Evolutionary conservation across 768 basidiomycete genomes (phyloP), one percentile per base, ranked within the genome.

Genomic region (Rhizopogon vulgaris): DNA sequence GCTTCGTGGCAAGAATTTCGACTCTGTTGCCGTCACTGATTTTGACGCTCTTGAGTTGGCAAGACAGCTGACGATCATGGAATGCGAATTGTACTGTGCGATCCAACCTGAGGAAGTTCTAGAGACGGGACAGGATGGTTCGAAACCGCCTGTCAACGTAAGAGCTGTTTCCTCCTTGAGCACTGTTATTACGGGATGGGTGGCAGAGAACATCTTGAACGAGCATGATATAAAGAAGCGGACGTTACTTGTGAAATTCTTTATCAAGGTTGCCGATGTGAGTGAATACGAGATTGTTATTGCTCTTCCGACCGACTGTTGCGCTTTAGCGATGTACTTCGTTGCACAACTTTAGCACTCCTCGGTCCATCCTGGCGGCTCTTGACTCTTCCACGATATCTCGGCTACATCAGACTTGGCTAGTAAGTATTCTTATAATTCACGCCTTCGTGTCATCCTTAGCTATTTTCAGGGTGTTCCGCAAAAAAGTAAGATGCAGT

Each of bases 381-480:
- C 75, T 99, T 53, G 95, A 97, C 66, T 95, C 92, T 14, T 95
- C 94, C 15, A 96, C 92, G 1, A 94, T 99, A 58, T 81, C 92
- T 22, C 80, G 96, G 52, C 71, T 99, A 41, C 84, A 85, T 58
- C 92, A 94, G 71, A 97, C 95, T 0, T 98, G 95, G 95, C 76
- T 80, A 60, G 94, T 94, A 64, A 69, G 89, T 76, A 46, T 52
- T 15, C 1, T 38, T 27, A 18, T 40, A 17, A 17, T 15, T 30
- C 17, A 34, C 40, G 22, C 22, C 28, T 14, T 9, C 34, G 7
- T 52, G 30, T 37, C 22, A 12, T 24, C 15, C 18, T 38, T 38
- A 40, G 15, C 34, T 15, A 11, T 40, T 56, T 38, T 38, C 58
- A 94, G 92, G 83, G 85, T 34, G 74, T 99, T 32, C 77, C 90